Base-by-base conservation (phyloP, 192 early-diverging fungal genomes). In the Rhizophagus clarus region DNA sequence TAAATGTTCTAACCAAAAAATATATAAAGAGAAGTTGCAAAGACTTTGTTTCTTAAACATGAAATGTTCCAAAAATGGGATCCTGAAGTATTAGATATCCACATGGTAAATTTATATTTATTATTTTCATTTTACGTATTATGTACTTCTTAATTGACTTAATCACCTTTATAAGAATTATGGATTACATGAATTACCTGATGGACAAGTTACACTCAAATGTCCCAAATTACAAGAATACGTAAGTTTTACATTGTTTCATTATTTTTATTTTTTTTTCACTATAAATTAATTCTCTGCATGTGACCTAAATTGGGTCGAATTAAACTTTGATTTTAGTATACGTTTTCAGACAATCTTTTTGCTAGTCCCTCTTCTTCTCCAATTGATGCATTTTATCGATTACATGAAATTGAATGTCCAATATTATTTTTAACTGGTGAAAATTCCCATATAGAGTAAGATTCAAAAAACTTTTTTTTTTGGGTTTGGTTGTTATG, bases 11-110 rank as follows among this genome's bases (percentile, higher is more conserved):
- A 10, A 17, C 4, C 15, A 17, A 37, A 17, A 45, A 26, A 51
- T 79, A 4, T 40, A 20, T 70, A 31, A 37, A 88, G 88, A 15
- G 78, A 77, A 12, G 82, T 70, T 3, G 81, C 81, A 10, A 68
- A 76, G 20, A 61, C 76, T 15, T 70, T 61, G 0, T 80, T 88
- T 22, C 15, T 74, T 26, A 61, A 72, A 24, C 83, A 80, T 61
- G 28, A 42, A 24, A 87, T 88, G 69, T 90, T 82, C 32, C 77
- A 83, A 61, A 64, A 47, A 0, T 89, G 87, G 80, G 83, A 87
- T 67, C 81, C 86, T 62, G 88, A 91, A 32, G 84, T 84, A 51
- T 74, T 91, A 26, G 83, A 91, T 20, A 61, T 87, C 14, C 89
- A 88, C 77, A 47, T 92, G 24, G 90, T 91, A 87, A 78, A 84